Base-by-base conservation (phyloP, 1,284 basidiomycete species). In the Trametes hirsuta region DNA sequence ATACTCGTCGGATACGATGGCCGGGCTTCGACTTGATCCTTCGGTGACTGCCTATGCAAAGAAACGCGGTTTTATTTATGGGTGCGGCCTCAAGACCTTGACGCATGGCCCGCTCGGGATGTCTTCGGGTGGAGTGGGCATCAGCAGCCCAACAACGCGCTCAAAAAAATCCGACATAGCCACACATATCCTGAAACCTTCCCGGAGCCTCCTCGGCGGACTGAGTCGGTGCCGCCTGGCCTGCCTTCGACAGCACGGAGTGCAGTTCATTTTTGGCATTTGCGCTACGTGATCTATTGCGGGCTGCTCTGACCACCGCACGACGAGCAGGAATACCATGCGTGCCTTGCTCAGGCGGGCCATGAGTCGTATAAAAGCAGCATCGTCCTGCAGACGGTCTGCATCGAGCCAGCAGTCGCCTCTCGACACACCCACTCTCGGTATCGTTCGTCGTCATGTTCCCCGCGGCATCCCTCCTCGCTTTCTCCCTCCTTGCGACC, bases 401-500 rank as follows among this genome's bases (percentile, higher is more conserved):
- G 49, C 62, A 64, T 64, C 62, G 59, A 64, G 59, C 62, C 60
- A 56, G 53, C 58, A 55, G 21, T 58, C 58, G 55, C 49, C 52
- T 40, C 55, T 61, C 62, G 59, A 64, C 58, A 53, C 12, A 61
- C 52, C 53, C 22, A 48, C 25, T 47, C 48, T 55, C 62, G 53
- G 54, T 55, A 53, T 46, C 46, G 47, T 41, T 30, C 45, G 49
- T 46, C 62, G 37, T 34, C 41, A 73, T 73, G 72, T 71, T 71
- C 65, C 67, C 62, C 63, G 57, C 66, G 22, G 65, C 60, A 21
- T 61, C 68, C 35, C 71, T 73, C 63, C 46, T 67, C 64, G 63
- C 68, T 12, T 66, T 73, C 64, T 62, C 68, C 21, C 61, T 68
- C 59, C 61, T 69, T 40, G 70, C 72, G 48, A 57, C 65, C 47